Evolutionary conservation across 768 basidiomycete genomes (phyloP).

Genomic region (Ramaria sp.): DNA sequence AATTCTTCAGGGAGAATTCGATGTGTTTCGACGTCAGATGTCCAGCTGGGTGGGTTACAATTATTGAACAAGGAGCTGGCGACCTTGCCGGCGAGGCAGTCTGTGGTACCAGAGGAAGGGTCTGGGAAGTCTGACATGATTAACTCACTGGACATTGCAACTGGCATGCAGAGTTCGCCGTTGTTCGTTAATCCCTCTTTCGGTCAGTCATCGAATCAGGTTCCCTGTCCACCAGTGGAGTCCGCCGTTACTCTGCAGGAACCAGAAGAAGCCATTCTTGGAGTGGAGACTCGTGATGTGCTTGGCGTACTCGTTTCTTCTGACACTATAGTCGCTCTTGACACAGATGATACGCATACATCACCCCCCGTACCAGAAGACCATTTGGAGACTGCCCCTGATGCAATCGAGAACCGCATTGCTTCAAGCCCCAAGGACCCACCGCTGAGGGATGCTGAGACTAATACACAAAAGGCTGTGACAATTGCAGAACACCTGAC

Average conservation of each 20-base stretch:
- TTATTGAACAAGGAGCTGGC: not conserved
- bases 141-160: not conserved
- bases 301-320: not conserved
- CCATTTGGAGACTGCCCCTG: no score
- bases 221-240: not conserved
- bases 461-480: no score
- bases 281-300: not conserved
- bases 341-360: not conserved
- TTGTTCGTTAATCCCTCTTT: not conserved
- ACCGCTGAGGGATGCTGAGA: no score
- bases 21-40: conserved; percentile 3
- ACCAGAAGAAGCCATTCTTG: not conserved
- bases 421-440: no score
- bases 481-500: no score
- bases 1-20: not conserved
- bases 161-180: not conserved
- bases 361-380: no score
- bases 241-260: not conserved
- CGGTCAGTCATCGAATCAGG: no score
- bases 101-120: not conserved
- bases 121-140: not conserved
- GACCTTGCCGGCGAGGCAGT: not conserved
- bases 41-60: not conserved
- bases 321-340: not conserved
- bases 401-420: no score